These are phyloP conservation scores for Jasminum sambac DNA, from an alignment of 257 asterid genomes.

Conservation along the genomic window DNA sequence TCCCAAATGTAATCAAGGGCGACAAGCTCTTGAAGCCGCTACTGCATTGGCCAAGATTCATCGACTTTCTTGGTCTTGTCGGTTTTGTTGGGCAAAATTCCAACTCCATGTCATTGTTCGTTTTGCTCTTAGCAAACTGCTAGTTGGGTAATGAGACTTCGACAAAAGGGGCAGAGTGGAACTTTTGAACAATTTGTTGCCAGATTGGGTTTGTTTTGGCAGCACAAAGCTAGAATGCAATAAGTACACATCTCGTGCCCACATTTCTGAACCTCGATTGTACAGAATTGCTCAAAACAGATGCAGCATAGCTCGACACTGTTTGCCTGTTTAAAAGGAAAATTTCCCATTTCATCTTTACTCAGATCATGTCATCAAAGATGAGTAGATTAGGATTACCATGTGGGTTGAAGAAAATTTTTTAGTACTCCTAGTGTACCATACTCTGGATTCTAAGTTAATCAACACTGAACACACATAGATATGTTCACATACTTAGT, in stretches of 20 bases:
- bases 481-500: too few relatives aligned
- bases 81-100: slow-evolving; percentile 48
- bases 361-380: neutral
- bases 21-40: slow-evolving; percentile 61
- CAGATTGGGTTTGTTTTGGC: slow-evolving; percentile 60
- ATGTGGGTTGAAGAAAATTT: neutral
- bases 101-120: slow-evolving; percentile 31
- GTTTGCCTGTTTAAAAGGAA: slow-evolving; percentile 38
- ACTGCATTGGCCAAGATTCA: slow-evolving; percentile 54
- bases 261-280: slow-evolving; percentile 72
- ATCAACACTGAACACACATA: too few relatives aligned
- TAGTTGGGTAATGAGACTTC: slow-evolving; percentile 57
- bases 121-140: slow-evolving; percentile 50
- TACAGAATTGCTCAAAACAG: slow-evolving; percentile 73
- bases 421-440: too few relatives aligned
- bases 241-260: slow-evolving; percentile 89
- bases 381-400: neutral
- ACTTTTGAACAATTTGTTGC: slow-evolving; percentile 34
- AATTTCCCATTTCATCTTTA: neutral
- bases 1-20: slow-evolving; percentile 60
- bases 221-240: slow-evolving; percentile 70
- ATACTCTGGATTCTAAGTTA: too few relatives aligned
- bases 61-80: slow-evolving; percentile 43
- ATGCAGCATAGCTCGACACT: slow-evolving; percentile 70
- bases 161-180: slow-evolving; percentile 84